Percentiles rank a stretch among this genome's conserved stretches.
Evolutionary conservation across 176 grass and related monocot species (phyloP).

Genomic region (Eleusine indica): DNA sequence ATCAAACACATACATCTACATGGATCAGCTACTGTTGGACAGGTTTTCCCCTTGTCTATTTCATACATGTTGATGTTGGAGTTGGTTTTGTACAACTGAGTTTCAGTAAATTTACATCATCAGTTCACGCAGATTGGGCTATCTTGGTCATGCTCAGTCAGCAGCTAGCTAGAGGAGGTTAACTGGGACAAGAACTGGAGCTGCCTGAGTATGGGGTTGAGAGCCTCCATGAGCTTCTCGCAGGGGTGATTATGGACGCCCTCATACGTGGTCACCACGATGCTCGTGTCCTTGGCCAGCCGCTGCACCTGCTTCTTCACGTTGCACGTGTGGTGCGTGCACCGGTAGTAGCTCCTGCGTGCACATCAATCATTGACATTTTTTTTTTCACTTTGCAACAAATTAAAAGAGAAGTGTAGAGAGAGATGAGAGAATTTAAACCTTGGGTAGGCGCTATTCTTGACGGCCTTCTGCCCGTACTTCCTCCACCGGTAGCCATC

Average conservation of each 20-base stretch:
- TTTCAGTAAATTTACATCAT: background rate
- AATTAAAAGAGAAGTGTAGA: too few relatives aligned
- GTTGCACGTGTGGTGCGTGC: constrained; percentile 61
- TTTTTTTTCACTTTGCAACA: too few relatives aligned
- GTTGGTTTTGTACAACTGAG: background rate
- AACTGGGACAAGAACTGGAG: constrained; percentile 60
- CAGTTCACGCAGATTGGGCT: too few relatives aligned
- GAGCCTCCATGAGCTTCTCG: constrained; percentile 66
- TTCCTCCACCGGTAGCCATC: constrained; percentile 95
- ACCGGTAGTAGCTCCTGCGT: constrained; percentile 66
- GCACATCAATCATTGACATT: background rate
- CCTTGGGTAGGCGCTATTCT: constrained; percentile 82
- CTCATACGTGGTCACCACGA: constrained; percentile 73
- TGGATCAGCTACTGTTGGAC: too few relatives aligned
- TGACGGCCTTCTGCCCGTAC: constrained; percentile 94
- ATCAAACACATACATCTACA: too few relatives aligned
- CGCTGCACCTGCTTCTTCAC: constrained; percentile 81
- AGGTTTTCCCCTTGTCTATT: background rate
- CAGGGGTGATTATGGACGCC: constrained; percentile 69
- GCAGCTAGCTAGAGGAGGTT: background rate
- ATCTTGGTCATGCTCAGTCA: background rate
- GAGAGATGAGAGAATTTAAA: background rate
- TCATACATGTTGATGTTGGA: background rate
- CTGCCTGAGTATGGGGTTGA: constrained; percentile 57
- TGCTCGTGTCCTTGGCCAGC: constrained; percentile 52